Evolutionary conservation across 768 basidiomycete genomes (phyloP), one percentile per base, ranked within the genome.

Genomic region (Leucogyrophana mollusca): DNA sequence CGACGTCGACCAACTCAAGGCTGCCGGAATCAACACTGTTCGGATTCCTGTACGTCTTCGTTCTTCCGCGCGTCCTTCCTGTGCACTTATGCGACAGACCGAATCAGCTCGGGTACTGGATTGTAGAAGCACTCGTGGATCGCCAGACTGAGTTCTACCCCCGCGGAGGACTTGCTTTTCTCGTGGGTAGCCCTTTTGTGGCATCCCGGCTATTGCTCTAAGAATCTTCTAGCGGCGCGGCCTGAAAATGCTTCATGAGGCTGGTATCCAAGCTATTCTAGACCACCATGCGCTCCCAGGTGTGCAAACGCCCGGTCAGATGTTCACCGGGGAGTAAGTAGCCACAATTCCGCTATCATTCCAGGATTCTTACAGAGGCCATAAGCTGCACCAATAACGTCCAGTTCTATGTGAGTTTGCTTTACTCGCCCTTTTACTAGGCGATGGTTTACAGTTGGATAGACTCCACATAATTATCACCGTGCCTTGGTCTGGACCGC

Each of bases 401-500:
- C 17, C 66, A 90, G 59, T 91, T 91, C 65, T 90, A 90, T 55
- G 87, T 87, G 33, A 49, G 77, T 60, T 4, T 5, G 9, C 32
- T 3, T 22, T 21, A 16, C n/a, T n/a, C 24, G 33, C 24, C 30
- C 6, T 18, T 10, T 24, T 3, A 9, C 38, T 20, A 7, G 6
- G 27, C 27, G 13, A 30, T 30, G 6, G 27, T 13, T 30, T 30
- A 27, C 40, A 30, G 38, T 30, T 30, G n/a, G n/a, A n/a, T 30
- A 87, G 87, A 90, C 83, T 1, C 67, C 70, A 4, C 69, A 77
- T 42, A 91, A 91, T 59, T 91, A 87, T 51, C 77, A 80, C 49
- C 83, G 89, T 6, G 89, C 89, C 7, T 68, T 91, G 38, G 67
- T 83, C n/a, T 91, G 89, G 89, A 80, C 87, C 0, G 82, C 81